Conservation (phyloP, 2,329 filamentous ascomycete genomes). For the Mollisia scopiformis region DNA sequence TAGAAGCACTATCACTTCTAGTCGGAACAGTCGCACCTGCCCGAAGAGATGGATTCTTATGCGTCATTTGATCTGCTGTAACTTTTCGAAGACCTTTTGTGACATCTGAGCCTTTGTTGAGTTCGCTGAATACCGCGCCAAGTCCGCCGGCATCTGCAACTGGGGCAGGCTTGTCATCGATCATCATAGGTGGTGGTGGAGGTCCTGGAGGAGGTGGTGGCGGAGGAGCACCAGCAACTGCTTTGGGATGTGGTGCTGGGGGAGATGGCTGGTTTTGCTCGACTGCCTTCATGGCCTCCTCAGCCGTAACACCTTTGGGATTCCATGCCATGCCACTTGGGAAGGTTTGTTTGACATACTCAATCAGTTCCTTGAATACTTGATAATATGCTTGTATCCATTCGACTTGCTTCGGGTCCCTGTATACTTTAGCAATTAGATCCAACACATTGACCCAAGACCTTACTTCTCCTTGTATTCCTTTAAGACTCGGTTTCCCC, state of each 20-base stretch:
- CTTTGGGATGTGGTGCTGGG: conserved; percentile 46
- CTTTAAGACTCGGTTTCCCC: conserved; percentile 91
- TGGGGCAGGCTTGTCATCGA: conserved; percentile 51
- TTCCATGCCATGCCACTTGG: conserved; percentile 86
- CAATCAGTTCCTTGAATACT: conserved; percentile 80
- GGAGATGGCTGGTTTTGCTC: conserved; percentile 49
- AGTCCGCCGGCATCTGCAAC: conserved; percentile 63
- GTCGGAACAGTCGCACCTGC: conserved; percentile 70
- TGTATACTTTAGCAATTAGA: conserved; percentile 39
- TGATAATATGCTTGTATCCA: conserved; percentile 94
- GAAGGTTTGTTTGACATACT: conserved; percentile 85
- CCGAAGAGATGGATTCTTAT: conserved; percentile 92
- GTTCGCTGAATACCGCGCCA: conserved; percentile 85
- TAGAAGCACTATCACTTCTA: conserved; percentile 54
- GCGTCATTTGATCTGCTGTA: conserved; percentile 94
- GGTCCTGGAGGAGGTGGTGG: conserved; percentile 74
- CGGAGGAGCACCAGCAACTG: conserved; percentile 60
- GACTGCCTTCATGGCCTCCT: conserved; percentile 66
- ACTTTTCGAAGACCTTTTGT: conserved; percentile 91
- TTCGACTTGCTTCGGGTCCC: conserved; percentile 78
- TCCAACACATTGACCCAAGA: not conserved
- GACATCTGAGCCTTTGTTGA: conserved; percentile 88
- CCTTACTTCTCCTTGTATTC: conserved; percentile 81
- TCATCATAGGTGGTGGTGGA: conserved; percentile 51
- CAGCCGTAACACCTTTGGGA: conserved; percentile 70